Evolutionary conservation across 345 rosid species (phyloP).

Genomic region (Heritiera littoralis): DNA sequence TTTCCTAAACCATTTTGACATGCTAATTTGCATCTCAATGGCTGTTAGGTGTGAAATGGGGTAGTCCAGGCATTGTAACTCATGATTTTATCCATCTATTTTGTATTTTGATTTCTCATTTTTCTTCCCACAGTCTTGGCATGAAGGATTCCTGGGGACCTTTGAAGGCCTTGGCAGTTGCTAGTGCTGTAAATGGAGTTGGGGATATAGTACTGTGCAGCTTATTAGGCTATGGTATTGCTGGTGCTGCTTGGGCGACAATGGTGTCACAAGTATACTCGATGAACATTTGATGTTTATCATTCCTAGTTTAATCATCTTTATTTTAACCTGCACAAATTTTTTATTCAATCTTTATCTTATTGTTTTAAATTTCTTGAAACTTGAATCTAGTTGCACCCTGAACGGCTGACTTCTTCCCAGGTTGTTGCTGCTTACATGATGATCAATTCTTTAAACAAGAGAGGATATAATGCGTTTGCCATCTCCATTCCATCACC

Average conservation of each 20-base stretch:
- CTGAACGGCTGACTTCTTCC: conserved; percentile 24
- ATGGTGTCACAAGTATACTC: conserved; percentile 83
- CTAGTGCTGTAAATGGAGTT: conserved; percentile 68
- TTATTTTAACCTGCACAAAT: not conserved
- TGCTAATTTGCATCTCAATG: not conserved
- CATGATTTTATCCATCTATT: not conserved
- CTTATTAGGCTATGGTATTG: conserved; percentile 76
- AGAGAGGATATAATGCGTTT: conserved; percentile 70
- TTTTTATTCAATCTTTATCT: conserved; percentile 3
- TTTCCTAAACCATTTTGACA: conserved; percentile 9
- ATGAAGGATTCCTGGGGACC: conserved; percentile 99
- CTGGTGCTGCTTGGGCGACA: conserved; percentile 98
- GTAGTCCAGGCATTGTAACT: not conserved
- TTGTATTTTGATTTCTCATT: conserved; percentile 15
- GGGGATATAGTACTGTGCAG: conserved; percentile 80
- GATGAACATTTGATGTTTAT: not conserved
- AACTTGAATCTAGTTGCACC: not conserved
- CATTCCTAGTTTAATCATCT: conserved; percentile 12
- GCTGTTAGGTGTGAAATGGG: not conserved
- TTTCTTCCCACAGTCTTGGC: conserved; percentile 61
- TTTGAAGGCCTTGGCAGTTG: conserved; percentile 76
- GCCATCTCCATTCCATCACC: conserved; percentile 61
- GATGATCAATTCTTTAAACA: conserved; percentile 75
- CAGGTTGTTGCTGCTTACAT: conserved; percentile 80
- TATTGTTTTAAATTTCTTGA: not conserved